Conservation (phyloP, 805 yeast species). For the Metschnikowia continentalis region DNA sequence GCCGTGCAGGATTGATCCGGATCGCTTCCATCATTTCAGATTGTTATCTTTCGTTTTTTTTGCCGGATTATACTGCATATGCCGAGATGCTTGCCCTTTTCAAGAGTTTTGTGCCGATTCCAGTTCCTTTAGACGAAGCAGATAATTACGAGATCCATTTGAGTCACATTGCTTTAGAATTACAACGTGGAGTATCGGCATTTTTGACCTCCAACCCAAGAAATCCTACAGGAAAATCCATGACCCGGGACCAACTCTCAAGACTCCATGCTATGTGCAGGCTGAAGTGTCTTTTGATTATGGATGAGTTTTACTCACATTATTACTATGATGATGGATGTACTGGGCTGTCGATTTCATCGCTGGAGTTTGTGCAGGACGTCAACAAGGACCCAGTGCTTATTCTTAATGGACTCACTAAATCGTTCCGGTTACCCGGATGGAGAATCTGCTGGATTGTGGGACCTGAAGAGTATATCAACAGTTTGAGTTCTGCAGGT, state of each 20-base stretch:
- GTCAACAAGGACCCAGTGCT: constrained; percentile 57
- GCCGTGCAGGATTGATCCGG: constrained; percentile 58
- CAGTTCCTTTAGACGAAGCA: constrained; percentile 54
- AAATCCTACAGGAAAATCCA: constrained; percentile 57
- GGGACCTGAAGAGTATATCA: constrained; percentile 58
- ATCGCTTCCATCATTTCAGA: constrained; percentile 58
- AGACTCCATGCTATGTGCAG: constrained; percentile 52
- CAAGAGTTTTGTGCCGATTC: constrained; percentile 60
- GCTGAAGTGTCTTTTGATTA: constrained; percentile 49
- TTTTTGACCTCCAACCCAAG: constrained; percentile 57
- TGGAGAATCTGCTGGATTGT: constrained; percentile 63
- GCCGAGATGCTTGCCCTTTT: constrained; percentile 61
- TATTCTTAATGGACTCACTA: constrained; percentile 57
- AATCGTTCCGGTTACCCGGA: constrained; percentile 59
- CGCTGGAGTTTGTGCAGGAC: constrained; percentile 50
- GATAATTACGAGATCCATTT: constrained; percentile 56
- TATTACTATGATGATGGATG: constrained; percentile 54
- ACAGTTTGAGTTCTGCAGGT: constrained; percentile 54
- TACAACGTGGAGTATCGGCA: constrained; percentile 56
- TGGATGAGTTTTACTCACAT: constrained; percentile 62
- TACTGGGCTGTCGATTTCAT: constrained; percentile 47
- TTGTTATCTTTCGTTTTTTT: constrained; percentile 55
- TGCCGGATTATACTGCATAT: constrained; percentile 63
- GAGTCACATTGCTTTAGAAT: constrained; percentile 47
- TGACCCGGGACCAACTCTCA: constrained; percentile 44